Base-by-base conservation (phyloP, 208 protist species). In the Herpetomonas samuelpessoai region DNA sequence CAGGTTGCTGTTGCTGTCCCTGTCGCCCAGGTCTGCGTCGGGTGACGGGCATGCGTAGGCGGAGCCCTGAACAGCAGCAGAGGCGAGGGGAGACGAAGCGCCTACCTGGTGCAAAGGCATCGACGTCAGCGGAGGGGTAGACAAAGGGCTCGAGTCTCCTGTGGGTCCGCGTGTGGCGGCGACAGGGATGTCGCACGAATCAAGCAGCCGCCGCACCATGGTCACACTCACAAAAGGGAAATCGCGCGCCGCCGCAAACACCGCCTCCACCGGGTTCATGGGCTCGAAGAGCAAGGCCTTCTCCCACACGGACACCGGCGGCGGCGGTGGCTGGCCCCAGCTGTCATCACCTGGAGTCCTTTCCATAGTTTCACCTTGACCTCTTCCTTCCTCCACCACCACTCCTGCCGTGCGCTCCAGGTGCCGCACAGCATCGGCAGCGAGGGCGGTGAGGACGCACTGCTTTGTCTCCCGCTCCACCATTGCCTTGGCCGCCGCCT, bases 221-320 rank as follows among this genome's bases (percentile, higher is more conserved):
- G 62, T 46, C 19, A 64, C 59, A 1, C 79, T 48, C 2, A 95
- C 61, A 54, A 79, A 69, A 0, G 81, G 70, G 67, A 95, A 95
- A 21, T 80, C 71, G 10, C 47, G 44, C 64, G 77, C 77, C 12
- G 91, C 85, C 0, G 71, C 21, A 0, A 21, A 51, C 24, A 63
- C 55, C 7, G 67, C 71, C 0, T 70, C 74, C 18, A 79, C 71
- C 27, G 76, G 45, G 62, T 86, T 68, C 0, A 79, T 68, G 9
- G 85, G 79, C 61, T 91, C 85, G 26, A 86, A 65, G 31, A 95
- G 64, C 35, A 95, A 62, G 2, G 86, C 51, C 21, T 71, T 49
- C 28, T 93, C 83, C 49, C 79, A 88, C 12, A 49, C 25, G 16
- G 67, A 52, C 25, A 70, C 35, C n/a, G 48, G 25, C 39, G 24